phyloP scores from a whole-genome alignment of 1,139 yeast genomes.

The Saccharomycopsis hybrid region DNA sequence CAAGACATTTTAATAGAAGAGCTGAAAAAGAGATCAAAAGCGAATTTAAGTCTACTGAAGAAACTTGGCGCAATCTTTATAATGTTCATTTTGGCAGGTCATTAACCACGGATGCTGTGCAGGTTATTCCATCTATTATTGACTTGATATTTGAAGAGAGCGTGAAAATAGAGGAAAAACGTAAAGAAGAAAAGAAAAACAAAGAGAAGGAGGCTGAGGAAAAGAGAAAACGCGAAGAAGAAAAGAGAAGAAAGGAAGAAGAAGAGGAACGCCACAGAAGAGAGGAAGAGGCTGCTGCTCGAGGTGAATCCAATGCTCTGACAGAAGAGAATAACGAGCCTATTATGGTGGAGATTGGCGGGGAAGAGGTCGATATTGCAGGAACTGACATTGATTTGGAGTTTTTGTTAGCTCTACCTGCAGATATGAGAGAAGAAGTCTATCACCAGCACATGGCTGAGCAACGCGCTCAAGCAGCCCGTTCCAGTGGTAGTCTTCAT shows the following conservation, averaged over 20 bases:
- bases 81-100: conserved; percentile 42
- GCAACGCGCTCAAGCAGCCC: conserved; percentile 26
- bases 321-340: conserved; percentile 38
- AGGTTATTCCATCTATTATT: conserved; percentile 47
- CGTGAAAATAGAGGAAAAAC: conserved; percentile 28
- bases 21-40: conserved; percentile 1
- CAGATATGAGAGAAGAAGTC: conserved; percentile 89
- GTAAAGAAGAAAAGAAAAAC: conserved; percentile 27
- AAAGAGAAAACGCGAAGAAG: conserved; percentile 21
- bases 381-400: conserved; percentile 92
- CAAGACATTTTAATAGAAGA: no score
- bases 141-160: conserved; percentile 47
- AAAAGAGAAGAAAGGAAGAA: conserved; percentile 28
- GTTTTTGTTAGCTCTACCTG: conserved; percentile 85
- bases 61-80: conserved; percentile 65
- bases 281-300: conserved; percentile 27
- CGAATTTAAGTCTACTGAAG: conserved; percentile 47
- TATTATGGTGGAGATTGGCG: conserved; percentile 68
- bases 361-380: conserved; percentile 74
- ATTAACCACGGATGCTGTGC: conserved; percentile 35
- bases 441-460: conserved; percentile 76
- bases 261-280: conserved; percentile 28
- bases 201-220: conserved; percentile 26
- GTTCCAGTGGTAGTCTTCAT: background rate
- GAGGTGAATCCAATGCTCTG: conserved; percentile 22